Base-by-base conservation (phyloP, 2,329 filamentous ascomycete species). In the Ophiostoma himal-ulmi region DNA sequence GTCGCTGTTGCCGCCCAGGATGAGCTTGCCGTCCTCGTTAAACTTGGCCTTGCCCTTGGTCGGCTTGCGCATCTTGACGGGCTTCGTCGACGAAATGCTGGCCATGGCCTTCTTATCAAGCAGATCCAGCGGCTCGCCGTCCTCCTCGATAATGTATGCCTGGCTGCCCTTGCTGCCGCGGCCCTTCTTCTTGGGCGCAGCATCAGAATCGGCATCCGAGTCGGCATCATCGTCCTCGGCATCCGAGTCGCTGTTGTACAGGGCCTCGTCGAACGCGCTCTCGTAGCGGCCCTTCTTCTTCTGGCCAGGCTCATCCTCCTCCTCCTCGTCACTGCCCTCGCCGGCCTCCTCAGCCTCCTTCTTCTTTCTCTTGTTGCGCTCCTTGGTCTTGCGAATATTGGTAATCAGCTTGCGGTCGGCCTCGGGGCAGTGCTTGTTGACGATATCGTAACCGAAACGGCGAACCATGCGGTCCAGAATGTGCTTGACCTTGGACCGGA, bases 401-500 rank as follows among this genome's bases (percentile, higher is more conserved):
- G 89, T 86, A 57, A 99, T 90, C 70, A 99, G 84, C 80, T 98
- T 99, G 75, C 89, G 89, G 80, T 97, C 94, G 30, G 88, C 87
- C 76, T 96, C 92, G 3, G 94, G 94, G 71, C 92, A 94, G 78
- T 91, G 84, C 74, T 87, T 87, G 80, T 95, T 92, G 14, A 99
- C 87, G 39, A 88, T 80, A 1, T 94, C 90, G 65, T 91, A 91
- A 67, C 95, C 94, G 77, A 97, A 98, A 70, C 94, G 89, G 67
- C 94, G 88, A 30, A 98, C 91, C 86, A 97, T 93, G 69, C 95
- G 89, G 81, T 99, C 95, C 20, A 99, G 83, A 73, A 99, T 98
- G 77, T 97, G 94, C 87, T 97, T 98, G 75, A 99, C 94, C 83
- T 98, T 99, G 68, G 92, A 90, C 77, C 94, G 93, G 82, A 99